Evolutionary conservation across 176 grass and related monocot genomes (phyloP), one percentile per base, ranked within the genome.

Genomic region (Oryza nivara): DNA sequence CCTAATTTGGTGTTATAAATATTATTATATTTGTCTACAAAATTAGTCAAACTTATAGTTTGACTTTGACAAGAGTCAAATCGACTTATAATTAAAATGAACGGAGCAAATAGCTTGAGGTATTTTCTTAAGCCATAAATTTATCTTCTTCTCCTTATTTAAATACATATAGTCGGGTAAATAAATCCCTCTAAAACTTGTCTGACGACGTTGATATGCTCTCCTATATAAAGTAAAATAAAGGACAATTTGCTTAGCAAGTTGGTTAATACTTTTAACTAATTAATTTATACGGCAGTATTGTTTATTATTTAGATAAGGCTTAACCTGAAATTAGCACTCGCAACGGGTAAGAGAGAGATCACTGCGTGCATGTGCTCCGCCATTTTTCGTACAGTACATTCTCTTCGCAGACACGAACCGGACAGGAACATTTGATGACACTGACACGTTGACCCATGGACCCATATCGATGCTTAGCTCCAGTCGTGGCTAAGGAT

Each of bases 181-280:
- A 32, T 32, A 32, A 48, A 41, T 8, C 7, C 40, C 40, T 7
- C 41, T 51, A 60, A 7, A 45, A 38, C 65, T 2, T 8, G 8
- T 34, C 14, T 6, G 72, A 75, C 69, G 72, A 75, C 69, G 72
- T n/a, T 35, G 36, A 76, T 76, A 52, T 52, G 49, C 78, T 70
- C 25, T 60, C 25, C 63, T 26, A 76, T 4, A 36, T 36, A 5
- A 75, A 87, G 77, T 52, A 87, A 81, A 60, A 26, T 32, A 16
- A 78, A 67, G 58, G 65, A 19, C 52, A 19, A 56, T 7, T 5
- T 56, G 16, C 1, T 19, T 7, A 12, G 2, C 78, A 87, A 76
- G 48, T 48, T 77, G 83, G 43, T 83, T 28, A 76, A 6, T 9
- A 41, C 40, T 41, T 45, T 47, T 73, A 26, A 47, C 45, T 1